phyloP scores from a whole-genome alignment of 1,139 yeast genomes.

The Diutina siamensis region DNA sequence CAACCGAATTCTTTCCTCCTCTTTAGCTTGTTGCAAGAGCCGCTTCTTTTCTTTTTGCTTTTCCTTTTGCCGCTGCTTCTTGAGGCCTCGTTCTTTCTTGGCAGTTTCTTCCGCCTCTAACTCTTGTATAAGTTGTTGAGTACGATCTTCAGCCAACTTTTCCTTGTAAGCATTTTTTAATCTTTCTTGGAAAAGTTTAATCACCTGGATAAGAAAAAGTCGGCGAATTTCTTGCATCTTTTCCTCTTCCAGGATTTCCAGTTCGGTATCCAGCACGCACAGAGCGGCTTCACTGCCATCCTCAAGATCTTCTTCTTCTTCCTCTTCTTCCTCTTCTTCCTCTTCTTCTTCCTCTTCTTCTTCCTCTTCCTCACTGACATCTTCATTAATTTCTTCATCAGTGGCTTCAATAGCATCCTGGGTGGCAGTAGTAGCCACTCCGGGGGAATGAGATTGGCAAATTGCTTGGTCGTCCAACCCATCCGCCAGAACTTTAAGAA shows the following conservation, averaged over 20 bases:
- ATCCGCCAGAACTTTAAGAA: conserved; percentile 6
- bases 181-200: conserved; percentile 50
- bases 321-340: conserved; percentile 12
- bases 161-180: conserved; percentile 65
- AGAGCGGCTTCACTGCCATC: conserved; percentile 20
- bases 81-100: conserved; percentile 59
- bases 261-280: conserved; percentile 19
- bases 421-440: background rate
- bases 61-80: conserved; percentile 62
- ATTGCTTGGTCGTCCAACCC: too few relatives aligned
- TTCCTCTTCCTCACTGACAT: conserved; percentile 19
- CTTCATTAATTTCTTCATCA: conserved; percentile 17
- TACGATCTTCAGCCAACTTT: conserved; percentile 62
- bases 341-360: conserved; percentile 14
- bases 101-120: conserved; percentile 67
- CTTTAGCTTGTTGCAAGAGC: conserved; percentile 57
- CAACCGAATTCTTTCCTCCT: conserved; percentile 53
- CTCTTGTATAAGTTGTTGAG: conserved; percentile 62
- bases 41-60: conserved; percentile 71
- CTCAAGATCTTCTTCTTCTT: conserved; percentile 21
- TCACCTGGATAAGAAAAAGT: conserved; percentile 50
- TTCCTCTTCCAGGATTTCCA: conserved; percentile 38
- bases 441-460: too few relatives aligned
- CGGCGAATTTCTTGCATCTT: conserved; percentile 68
- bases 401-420: background rate